Base-by-base conservation (phyloP, 2,329 filamentous ascomycete species). In the Aurifilum marmelostoma region DNA sequence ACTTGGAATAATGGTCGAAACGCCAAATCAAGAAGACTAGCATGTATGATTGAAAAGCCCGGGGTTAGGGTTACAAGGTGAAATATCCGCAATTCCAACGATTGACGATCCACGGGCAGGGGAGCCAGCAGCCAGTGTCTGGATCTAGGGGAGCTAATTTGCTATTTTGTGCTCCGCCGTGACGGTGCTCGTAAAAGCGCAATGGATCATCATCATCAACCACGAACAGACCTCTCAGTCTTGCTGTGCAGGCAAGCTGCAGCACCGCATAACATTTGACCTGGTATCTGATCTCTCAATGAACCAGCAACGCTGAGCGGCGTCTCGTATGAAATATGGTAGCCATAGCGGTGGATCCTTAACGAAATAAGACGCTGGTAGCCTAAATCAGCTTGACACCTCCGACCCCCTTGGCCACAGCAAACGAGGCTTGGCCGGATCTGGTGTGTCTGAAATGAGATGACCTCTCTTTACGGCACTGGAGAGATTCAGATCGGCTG, bases 371-470 rank as follows among this genome's bases (percentile, higher is more conserved):
- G n/a, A 50, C 39, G 39, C 24, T 68, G 68, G 68, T 52, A 65
- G 39, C 39, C 58, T 52, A 63, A 52, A 69, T 67, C 39, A 63
- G 66, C 41, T 29, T 59, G n/a, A 59, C 62, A n/a, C 39, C 61
- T 63, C 39, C 54, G 24, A 5, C 24, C 29, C 66, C 66, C 58
- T 66, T 24, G 66, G 65, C 27, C 60, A 29, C 43, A 37, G 61
- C 24, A 60, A 9, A n/a, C 6, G 32, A 68, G 52, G 56, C 62
- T 68, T 65, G 61, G 62, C 68, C 62, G 39, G 43, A 59, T 67
- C 29, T 32, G 47, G 66, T 59, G 39, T 61, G 62, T 39, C 43
- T 50, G 62, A 52, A 64, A 64, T 64, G 62, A 64, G 47, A 37
- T 54, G 11, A 27, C 62, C 47, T 54, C 62, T 50, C 43, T 64